These are phyloP conservation scores for Peronosclerospora sorghi DNA, from an alignment of 352 stramenopile species.

Conservation along the genomic window DNA sequence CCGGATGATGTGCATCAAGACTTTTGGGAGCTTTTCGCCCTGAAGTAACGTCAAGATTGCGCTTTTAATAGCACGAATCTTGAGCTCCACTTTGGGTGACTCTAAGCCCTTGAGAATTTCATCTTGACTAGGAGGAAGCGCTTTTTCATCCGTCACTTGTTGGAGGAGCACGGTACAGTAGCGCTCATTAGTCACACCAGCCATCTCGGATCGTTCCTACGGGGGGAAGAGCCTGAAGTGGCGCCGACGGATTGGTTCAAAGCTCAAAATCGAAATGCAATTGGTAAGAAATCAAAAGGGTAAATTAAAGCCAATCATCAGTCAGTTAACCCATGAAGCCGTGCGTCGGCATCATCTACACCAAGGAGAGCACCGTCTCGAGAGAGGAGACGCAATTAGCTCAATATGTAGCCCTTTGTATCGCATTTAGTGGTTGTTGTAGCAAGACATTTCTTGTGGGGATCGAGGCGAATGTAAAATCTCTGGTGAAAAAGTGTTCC, in stretches of 20 bases:
- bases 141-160: constrained; percentile 48
- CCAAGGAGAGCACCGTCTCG: constrained; percentile 28
- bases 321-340: constrained; percentile 8
- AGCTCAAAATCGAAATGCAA: background rate
- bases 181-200: constrained; percentile 75
- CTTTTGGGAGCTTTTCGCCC: constrained; percentile 95
- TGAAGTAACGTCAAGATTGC: constrained; percentile 97
- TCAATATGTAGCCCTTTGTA: constrained; percentile 46
- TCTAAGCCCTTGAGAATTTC: constrained; percentile 97
- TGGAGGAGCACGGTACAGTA: constrained; percentile 81
- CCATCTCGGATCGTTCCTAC: constrained; percentile 28
- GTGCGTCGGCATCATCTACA: constrained; percentile 48
- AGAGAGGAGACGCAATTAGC: constrained; percentile 50
- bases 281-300: background rate
- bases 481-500: background rate
- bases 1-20: constrained; percentile 99
- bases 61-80: constrained; percentile 96
- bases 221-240: constrained; percentile 10
- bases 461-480: constrained; percentile 4
- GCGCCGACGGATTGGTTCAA: constrained; percentile 12
- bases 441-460: constrained; percentile 36
- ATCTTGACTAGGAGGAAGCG: constrained; percentile 77
- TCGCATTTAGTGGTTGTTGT: constrained; percentile 38
- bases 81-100: constrained; percentile 90
- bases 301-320: constrained; percentile 1